A percentile compares a stretch with the other conserved stretches of the same genome.
Evolutionary conservation across 139 green algal genomes (phyloP).

Genomic region (Closterium sp.): DNA sequence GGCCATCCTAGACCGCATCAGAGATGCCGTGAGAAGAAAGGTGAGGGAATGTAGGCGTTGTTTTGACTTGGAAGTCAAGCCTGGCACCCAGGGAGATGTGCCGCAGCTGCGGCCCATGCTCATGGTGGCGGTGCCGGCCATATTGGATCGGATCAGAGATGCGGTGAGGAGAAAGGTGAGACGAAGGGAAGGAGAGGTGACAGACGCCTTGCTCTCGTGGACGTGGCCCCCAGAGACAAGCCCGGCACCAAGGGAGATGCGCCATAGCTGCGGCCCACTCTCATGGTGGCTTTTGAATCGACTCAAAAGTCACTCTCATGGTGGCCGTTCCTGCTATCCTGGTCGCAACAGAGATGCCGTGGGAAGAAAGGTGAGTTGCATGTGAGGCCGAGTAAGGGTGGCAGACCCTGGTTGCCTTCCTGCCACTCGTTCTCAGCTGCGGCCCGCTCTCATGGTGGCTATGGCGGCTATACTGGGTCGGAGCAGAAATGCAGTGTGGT

Average conservation of each 20-base stretch:
- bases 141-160: slow-evolving; percentile 50
- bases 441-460: slow-evolving; percentile 53
- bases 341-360: too few relatives aligned
- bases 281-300: too few relatives aligned
- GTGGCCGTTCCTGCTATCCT: too few relatives aligned
- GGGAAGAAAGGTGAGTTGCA: too few relatives aligned
- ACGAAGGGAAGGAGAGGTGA: neutral
- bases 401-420: too few relatives aligned
- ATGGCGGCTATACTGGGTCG: slow-evolving; percentile 51
- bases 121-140: slow-evolving; percentile 53
- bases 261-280: too few relatives aligned
- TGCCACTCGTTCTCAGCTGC: neutral
- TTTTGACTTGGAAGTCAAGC: slow-evolving; percentile 47
- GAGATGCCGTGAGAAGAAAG: slow-evolving; percentile 42
- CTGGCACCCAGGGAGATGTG: slow-evolving; percentile 47
- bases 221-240: slow-evolving; percentile 45
- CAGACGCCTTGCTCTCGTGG: too few relatives aligned
- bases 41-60: neutral
- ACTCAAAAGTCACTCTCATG: too few relatives aligned
- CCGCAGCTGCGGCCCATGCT: slow-evolving; percentile 48
- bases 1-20: slow-evolving; percentile 51
- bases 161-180: slow-evolving; percentile 39
- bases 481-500: slow-evolving; percentile 12
- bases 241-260: slow-evolving; percentile 52
- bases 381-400: too few relatives aligned